Evolutionary conservation across 345 rosid genomes (phyloP).

Genomic region (Garcia nutans): DNA sequence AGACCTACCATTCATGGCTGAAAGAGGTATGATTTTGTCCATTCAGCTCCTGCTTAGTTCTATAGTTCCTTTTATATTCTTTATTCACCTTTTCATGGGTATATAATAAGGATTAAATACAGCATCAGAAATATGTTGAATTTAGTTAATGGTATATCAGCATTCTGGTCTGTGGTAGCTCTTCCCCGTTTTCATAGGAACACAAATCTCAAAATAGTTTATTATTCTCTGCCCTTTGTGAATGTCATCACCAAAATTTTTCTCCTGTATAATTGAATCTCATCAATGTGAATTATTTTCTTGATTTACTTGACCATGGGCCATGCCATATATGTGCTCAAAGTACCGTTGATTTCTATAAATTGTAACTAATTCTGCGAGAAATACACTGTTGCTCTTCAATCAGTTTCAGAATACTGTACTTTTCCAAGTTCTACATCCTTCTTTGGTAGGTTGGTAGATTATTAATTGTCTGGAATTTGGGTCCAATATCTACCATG

Average conservation of each 20-base stretch:
- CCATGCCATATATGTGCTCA: background rate
- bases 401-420: background rate
- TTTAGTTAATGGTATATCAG: background rate
- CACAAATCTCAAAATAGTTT: background rate
- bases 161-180: background rate
- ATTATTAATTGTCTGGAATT: constrained; percentile 2
- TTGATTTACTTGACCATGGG: background rate
- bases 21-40: constrained; percentile 58
- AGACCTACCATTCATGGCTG: constrained; percentile 94
- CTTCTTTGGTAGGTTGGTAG: background rate
- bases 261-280: background rate
- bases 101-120: background rate
- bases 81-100: background rate
- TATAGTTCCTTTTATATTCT: background rate
- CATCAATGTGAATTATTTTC: background rate
- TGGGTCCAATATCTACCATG: background rate
- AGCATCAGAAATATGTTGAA: background rate
- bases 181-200: background rate
- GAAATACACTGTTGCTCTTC: background rate
- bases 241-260: background rate
- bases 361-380: background rate
- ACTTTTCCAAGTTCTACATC: background rate
- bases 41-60: background rate
- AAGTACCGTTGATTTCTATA: background rate
- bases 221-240: background rate